These are phyloP conservation scores for Stagonosporopsis cucurbitacearum DNA, from an alignment of 2,329 filamentous ascomycete genomes.

Conservation along the genomic window DNA sequence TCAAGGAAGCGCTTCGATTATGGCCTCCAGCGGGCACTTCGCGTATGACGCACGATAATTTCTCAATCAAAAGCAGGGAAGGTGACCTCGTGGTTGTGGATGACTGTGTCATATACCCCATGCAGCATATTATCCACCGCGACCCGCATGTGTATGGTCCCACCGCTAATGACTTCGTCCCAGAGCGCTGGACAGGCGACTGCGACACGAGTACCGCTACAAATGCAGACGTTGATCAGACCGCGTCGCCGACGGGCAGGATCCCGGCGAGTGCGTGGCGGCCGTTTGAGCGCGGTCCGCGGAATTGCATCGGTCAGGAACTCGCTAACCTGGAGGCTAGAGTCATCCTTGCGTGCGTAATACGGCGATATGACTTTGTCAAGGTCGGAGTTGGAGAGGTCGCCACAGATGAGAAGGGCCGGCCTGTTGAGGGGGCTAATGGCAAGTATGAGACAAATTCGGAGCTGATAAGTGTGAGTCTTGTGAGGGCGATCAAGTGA, in stretches of 20 bases:
- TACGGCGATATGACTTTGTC: constrained; percentile 43
- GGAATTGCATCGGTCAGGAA: constrained; percentile 66
- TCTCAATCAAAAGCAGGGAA: constrained; percentile 53
- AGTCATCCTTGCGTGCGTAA: constrained; percentile 55
- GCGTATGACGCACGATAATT: constrained; percentile 47
- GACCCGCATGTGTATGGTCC: constrained; percentile 43
- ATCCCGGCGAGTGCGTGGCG: constrained; percentile 57
- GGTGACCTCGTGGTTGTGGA: constrained; percentile 54
- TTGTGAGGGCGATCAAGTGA: not conserved
- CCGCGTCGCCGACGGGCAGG: constrained; percentile 20
- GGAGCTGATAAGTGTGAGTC: constrained; percentile 45
- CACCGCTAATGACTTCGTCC: constrained; percentile 40
- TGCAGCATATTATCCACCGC: constrained; percentile 50
- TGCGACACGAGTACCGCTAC: constrained; percentile 28
- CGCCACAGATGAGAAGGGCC: constrained; percentile 31
- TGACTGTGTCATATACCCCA: constrained; percentile 54
- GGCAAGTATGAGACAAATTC: constrained; percentile 40
- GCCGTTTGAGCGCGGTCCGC: constrained; percentile 61
- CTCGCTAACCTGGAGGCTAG: constrained; percentile 61
- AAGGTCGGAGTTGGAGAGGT: constrained; percentile 46
- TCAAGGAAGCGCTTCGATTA: constrained; percentile 62
- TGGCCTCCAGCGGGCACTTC: constrained; percentile 59
- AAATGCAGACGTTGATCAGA: constrained; percentile 20
- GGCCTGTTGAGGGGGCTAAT: constrained; percentile 34
- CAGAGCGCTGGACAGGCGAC: constrained; percentile 50